Conservation (phyloP, 176 grass and related monocot genomes). For the Poa pratensis region DNA sequence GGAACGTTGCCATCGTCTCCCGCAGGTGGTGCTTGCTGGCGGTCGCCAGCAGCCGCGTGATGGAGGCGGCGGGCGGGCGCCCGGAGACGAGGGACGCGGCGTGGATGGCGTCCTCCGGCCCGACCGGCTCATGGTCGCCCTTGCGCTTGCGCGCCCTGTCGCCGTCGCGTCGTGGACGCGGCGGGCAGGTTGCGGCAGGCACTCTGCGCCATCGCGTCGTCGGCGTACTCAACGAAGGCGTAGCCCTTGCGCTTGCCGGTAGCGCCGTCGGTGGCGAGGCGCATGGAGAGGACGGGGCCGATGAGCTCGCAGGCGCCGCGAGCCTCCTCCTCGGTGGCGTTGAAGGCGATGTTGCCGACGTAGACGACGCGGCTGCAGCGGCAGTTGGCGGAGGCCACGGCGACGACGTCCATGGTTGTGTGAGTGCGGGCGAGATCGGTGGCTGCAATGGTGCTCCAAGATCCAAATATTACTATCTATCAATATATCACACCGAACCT, state of each 20-base stretch:
- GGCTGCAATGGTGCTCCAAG: too few species aligned
- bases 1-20: neutral
- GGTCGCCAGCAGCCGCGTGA: slow-evolving; percentile 21
- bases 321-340: slow-evolving; percentile 30
- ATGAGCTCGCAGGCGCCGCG: slow-evolving; percentile 32
- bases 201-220: slow-evolving; percentile 50
- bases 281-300: slow-evolving; percentile 36
- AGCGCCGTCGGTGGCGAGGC: slow-evolving; percentile 20
- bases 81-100: slow-evolving; percentile 39
- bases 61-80: neutral
- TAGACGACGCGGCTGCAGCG: slow-evolving; percentile 38
- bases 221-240: slow-evolving; percentile 42
- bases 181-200: slow-evolving; percentile 44
- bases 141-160: neutral
- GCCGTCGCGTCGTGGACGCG: neutral
- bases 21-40: slow-evolving; percentile 19
- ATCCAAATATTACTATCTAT: too few species aligned
- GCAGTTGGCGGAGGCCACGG: slow-evolving; percentile 11
- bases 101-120: slow-evolving; percentile 44
- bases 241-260: slow-evolving; percentile 42
- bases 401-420: slow-evolving; percentile 10
- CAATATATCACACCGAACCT: too few species aligned
- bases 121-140: slow-evolving; percentile 15
- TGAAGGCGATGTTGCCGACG: slow-evolving; percentile 42
- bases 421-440: neutral